Conservation (phyloP, 345 rosid species). For the Barbarea vulgaris region DNA sequence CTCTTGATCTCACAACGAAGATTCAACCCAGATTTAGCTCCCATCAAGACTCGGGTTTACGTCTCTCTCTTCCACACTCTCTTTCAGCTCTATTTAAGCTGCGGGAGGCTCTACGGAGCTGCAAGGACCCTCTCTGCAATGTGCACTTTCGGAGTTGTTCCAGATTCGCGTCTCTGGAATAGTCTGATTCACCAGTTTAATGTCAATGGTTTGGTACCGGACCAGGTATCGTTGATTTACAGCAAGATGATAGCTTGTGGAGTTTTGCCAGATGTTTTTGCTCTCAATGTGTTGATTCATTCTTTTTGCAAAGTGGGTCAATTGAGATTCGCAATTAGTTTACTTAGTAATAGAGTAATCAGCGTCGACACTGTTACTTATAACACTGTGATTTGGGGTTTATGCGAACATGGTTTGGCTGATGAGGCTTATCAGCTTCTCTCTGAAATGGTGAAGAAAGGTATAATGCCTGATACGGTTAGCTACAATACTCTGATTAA, state of each 20-base stretch:
- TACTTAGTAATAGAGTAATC: conserved; percentile 52
- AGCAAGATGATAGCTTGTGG: conserved; percentile 69
- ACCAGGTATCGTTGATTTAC: conserved; percentile 70
- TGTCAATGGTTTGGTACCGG: conserved; percentile 61
- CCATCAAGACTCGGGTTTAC: conserved; percentile 46
- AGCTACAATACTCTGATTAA: conserved; percentile 74
- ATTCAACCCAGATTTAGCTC: conserved; percentile 9
- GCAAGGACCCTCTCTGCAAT: conserved; percentile 58
- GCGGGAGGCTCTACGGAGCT: conserved; percentile 65
- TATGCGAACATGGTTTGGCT: conserved; percentile 67
- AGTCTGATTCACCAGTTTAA: conserved; percentile 58
- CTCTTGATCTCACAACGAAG: conserved; percentile 9
- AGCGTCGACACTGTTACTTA: conserved; percentile 65
- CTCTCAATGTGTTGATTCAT: conserved; percentile 75
- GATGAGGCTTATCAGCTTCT: conserved; percentile 60
- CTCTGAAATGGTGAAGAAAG: conserved; percentile 76
- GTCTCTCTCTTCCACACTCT: conserved; percentile 74
- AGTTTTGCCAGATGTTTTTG: conserved; percentile 59
- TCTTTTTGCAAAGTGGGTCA: conserved; percentile 76
- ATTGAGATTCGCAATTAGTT: conserved; percentile 54
- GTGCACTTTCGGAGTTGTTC: conserved; percentile 57
- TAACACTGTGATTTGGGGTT: conserved; percentile 81
- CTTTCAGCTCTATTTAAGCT: conserved; percentile 62
- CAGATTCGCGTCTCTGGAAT: conserved; percentile 59
- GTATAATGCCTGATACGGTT: conserved; percentile 56